Percentiles rank a stretch among this genome's conserved stretches.
phyloP scores from a whole-genome alignment of 2,329 filamentous ascomycete genomes.

The Shiraia bambusicola region DNA sequence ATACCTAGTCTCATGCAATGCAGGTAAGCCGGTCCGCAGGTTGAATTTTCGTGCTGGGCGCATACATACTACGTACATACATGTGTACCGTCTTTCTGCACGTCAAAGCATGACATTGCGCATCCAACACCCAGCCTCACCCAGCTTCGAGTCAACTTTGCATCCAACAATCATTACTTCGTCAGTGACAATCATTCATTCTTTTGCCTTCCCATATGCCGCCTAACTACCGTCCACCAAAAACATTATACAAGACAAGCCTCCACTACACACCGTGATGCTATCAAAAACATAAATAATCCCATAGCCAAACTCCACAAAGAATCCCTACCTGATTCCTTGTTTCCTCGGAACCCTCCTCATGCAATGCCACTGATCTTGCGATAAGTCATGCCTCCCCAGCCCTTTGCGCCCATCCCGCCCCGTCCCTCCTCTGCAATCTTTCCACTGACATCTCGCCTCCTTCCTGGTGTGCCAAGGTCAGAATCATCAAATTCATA shows the following conservation, averaged over 20 bases:
- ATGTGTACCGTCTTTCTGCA: constrained; percentile 5
- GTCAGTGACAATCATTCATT: background rate
- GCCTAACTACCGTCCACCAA: background rate
- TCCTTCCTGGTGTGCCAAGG: constrained; percentile 31
- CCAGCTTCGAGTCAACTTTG: no score
- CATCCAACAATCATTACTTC: no score
- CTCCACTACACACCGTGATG: background rate
- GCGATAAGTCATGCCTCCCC: constrained; percentile 40
- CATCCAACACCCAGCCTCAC: constrained; percentile 2
- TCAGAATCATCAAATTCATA: constrained; percentile 36
- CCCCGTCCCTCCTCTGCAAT: constrained; percentile 69
- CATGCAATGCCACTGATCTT: constrained; percentile 45
- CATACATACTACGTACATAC: constrained; percentile 1
- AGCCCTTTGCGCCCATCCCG: constrained; percentile 19
- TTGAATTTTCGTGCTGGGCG: background rate
- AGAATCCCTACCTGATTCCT: background rate
- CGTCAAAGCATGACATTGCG: constrained; percentile 11
- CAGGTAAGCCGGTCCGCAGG: constrained; percentile 18
- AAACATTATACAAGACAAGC: background rate
- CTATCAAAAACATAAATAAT: background rate
- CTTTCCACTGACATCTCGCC: constrained; percentile 68
- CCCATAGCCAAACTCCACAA: constrained; percentile 1
- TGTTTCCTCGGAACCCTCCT: constrained; percentile 6
- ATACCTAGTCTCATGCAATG: constrained; percentile 18
- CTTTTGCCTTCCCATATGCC: background rate